A percentile compares a stretch with the other conserved stretches of the same genome.
Conservation (phyloP, 1,284 basidiomycete species). For the Flammula alnicola region DNA sequence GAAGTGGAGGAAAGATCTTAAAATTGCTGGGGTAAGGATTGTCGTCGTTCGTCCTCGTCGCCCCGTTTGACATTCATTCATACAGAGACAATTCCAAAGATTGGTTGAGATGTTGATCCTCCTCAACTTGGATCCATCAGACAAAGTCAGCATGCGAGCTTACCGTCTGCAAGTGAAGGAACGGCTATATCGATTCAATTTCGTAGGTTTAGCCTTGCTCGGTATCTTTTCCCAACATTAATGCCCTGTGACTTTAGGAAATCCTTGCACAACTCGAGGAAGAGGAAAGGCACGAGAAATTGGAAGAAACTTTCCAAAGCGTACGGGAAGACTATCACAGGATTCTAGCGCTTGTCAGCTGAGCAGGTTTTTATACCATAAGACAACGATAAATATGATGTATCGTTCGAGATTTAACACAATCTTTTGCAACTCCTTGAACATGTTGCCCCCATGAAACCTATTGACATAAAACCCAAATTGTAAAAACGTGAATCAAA, state of each 20-base stretch:
- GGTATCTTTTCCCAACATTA: not conserved
- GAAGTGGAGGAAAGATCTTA: conserved; percentile 79
- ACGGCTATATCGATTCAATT: conserved; percentile 93
- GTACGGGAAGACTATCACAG: conserved; percentile 88
- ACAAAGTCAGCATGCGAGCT: conserved; percentile 60
- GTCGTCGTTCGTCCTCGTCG: not conserved
- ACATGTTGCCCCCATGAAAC: too few species aligned
- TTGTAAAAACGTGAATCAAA: conserved; percentile 13
- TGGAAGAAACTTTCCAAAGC: conserved; percentile 92
- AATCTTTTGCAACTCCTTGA: not conserved
- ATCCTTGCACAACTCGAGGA: conserved; percentile 85
- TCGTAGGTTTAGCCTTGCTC: conserved; percentile 55
- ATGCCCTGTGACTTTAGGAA: conserved; percentile 62
- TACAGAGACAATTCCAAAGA: conserved; percentile 89
- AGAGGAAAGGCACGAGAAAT: conserved; percentile 83
- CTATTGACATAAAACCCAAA: too few species aligned
- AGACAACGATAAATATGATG: too few species aligned
- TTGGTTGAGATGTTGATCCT: conserved; percentile 92
- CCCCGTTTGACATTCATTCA: not conserved
- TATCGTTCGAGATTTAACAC: not conserved
- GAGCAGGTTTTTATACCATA: conserved; percentile 1
- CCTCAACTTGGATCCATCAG: conserved; percentile 67
- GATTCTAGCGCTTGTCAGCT: conserved; percentile 65
- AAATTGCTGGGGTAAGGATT: conserved; percentile 79
- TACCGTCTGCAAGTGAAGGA: conserved; percentile 92